A percentile compares a stretch with the other conserved stretches of the same genome.
These are phyloP conservation scores for Pascua guehoae DNA, from an alignment of 1,284 basidiomycete species.

Conservation along the genomic window DNA sequence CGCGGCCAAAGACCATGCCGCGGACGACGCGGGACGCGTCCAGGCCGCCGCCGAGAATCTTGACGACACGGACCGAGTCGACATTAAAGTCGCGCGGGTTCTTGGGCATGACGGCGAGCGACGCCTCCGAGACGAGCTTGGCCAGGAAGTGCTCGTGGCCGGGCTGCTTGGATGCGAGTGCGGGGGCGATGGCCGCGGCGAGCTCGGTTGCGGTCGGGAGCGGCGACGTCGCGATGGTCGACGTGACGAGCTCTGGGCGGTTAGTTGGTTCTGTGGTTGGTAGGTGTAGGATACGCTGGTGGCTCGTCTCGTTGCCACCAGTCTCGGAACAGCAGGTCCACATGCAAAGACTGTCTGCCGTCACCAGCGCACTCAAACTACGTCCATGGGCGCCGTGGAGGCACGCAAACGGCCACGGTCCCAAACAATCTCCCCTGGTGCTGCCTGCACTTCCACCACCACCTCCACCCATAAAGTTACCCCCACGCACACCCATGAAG, in stretches of 20 bases:
- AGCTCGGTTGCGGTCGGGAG: slow-evolving; percentile 77
- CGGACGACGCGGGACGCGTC: slow-evolving; percentile 80
- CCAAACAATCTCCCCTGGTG: too few species aligned
- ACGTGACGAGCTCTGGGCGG: slow-evolving; percentile 21
- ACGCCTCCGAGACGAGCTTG: slow-evolving; percentile 85
- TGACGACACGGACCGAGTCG: slow-evolving; percentile 96
- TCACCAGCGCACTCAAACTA: too few species aligned
- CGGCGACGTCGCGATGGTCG: slow-evolving; percentile 52
- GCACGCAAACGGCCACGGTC: too few species aligned
- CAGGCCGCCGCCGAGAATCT: slow-evolving; percentile 93
- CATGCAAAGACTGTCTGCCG: slow-evolving; percentile 9
- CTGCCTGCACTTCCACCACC: too few species aligned
- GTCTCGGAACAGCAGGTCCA: too few species aligned
- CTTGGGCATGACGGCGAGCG: slow-evolving; percentile 80
- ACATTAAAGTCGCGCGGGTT: slow-evolving; percentile 92
- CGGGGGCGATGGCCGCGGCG: slow-evolving; percentile 75
- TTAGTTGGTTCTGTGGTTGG: slow-evolving; percentile 1
- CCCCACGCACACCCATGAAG: too few species aligned
- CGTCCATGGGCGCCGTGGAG: too few species aligned
- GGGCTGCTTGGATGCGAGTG: slow-evolving; percentile 96
- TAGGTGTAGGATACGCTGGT: too few species aligned
- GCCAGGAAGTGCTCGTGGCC: slow-evolving; percentile 84
- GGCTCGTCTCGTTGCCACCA: too few species aligned
- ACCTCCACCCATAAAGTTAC: too few species aligned
- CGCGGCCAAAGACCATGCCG: slow-evolving; percentile 97